Evolutionary conservation across 495 filamentous ascomycete species (phyloP).

Genomic region (Usnea hakonensis): DNA sequence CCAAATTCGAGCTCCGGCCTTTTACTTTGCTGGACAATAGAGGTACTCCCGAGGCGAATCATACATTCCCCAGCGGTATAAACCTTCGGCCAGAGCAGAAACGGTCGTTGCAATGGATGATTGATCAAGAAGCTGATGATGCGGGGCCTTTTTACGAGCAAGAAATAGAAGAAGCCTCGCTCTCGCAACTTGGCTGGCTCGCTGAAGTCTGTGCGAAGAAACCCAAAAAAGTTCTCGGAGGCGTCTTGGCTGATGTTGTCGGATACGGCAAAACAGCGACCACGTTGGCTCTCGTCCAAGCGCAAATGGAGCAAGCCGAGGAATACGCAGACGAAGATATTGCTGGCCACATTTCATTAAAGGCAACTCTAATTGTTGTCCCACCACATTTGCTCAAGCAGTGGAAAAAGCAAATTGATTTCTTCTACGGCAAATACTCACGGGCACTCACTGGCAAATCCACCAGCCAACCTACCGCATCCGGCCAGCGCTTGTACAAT

Average conservation of each 20-base stretch:
- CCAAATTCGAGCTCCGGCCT: constrained; percentile 26
- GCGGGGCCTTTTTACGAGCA: constrained; percentile 50
- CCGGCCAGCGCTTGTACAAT: constrained; percentile 26
- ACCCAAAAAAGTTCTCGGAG: constrained; percentile 47
- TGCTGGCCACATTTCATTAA: constrained; percentile 40
- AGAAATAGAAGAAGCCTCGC: constrained; percentile 60
- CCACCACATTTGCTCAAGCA: constrained; percentile 57
- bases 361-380: constrained; percentile 63
- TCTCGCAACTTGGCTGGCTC: constrained; percentile 53
- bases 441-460: too few relatives aligned
- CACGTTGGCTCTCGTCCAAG: constrained; percentile 53
- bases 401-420: constrained; percentile 55
- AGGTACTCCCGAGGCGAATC: neutral
- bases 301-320: constrained; percentile 27
- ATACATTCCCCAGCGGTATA: constrained; percentile 26
- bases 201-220: constrained; percentile 51
- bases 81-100: constrained; percentile 47
- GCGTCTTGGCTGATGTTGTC: constrained; percentile 68
- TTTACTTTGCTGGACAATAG: constrained; percentile 31
- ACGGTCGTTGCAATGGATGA: constrained; percentile 61
- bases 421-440: constrained; percentile 42
- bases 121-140: constrained; percentile 45
- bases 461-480: too few relatives aligned
- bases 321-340: neutral
- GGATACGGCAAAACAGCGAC: constrained; percentile 78